Evolutionary conservation across 2,329 filamentous ascomycete species (phyloP).

Genomic region (Torrubiella hemipterigena): DNA sequence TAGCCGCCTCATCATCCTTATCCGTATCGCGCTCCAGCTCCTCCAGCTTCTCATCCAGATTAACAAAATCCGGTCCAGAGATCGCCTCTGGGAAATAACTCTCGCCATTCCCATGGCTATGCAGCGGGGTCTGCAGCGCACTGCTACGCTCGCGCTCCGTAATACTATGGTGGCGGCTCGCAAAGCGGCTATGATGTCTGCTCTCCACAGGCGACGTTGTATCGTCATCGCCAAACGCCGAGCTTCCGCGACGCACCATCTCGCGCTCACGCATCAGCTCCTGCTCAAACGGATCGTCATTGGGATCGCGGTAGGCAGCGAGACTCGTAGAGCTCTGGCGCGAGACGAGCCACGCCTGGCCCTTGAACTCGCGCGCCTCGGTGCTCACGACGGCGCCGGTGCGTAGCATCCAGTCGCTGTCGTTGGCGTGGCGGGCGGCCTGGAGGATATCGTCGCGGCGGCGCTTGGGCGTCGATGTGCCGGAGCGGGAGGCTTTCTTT

Average conservation of each 20-base stretch:
- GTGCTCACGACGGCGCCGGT: slow-evolving; percentile 50
- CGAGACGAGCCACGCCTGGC: slow-evolving; percentile 56
- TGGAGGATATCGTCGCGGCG: slow-evolving; percentile 18
- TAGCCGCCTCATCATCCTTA: slow-evolving; percentile 45
- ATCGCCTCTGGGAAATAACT: slow-evolving; percentile 32
- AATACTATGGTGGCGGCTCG: slow-evolving; percentile 23
- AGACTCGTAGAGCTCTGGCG: slow-evolving; percentile 54
- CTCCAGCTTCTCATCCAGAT: slow-evolving; percentile 47
- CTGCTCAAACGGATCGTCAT: slow-evolving; percentile 39
- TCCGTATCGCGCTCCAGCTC: slow-evolving; percentile 37
- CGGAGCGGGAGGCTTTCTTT: slow-evolving; percentile 10
- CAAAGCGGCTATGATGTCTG: slow-evolving; percentile 33
- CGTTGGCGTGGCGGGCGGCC: slow-evolving; percentile 24
- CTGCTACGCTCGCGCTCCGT: slow-evolving; percentile 17
- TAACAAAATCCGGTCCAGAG: slow-evolving; percentile 49
- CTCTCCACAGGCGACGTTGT: slow-evolving; percentile 26
- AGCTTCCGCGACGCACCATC: slow-evolving; percentile 35
- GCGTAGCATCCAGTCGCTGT: slow-evolving; percentile 54
- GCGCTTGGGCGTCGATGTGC: slow-evolving; percentile 22
- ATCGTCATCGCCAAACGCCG: slow-evolving; percentile 23
- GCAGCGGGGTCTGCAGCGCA: slow-evolving; percentile 32
- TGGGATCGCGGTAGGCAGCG: slow-evolving; percentile 34
- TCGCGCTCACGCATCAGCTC: slow-evolving; percentile 39
- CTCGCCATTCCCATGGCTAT: slow-evolving; percentile 23
- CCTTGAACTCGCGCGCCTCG: slow-evolving; percentile 54